Evolutionary conservation across 2,329 filamentous ascomycete species (phyloP), one percentile per base, ranked within the genome.

Genomic region (Claviceps quebecensis): DNA sequence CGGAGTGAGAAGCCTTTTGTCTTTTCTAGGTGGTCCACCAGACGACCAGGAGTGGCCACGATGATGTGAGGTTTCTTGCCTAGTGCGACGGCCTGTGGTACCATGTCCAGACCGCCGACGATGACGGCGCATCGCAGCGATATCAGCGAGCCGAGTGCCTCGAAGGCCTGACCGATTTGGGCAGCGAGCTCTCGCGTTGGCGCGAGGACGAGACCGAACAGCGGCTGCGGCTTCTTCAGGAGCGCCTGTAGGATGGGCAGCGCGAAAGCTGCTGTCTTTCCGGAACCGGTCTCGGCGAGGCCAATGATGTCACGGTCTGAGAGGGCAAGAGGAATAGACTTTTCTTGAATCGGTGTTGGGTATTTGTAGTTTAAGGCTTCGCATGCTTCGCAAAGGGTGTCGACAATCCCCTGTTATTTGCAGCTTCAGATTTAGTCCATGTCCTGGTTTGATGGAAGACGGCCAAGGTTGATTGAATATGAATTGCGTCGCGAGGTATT

Each of bases 21-120:
- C 69, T 95, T 95, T 65, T 97, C 89, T 8, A 97, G 72, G 60
- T 98, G 93, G 61, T 97, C 93, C 4, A 96, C 74, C 22, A 96
- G 72, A 52, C 91, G 81, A 49, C 90, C 91, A 0, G 91, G 91
- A 0, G 91, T 96, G 0, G 91, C 91, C 40, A 97, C 90, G 22
- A 97, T 74, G 23, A 98, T 83, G 62, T 98, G 93, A 7, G 93
- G 93, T 60, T 91, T 91, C 75, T 95, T 96, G n/a, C 86, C 88
- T 0, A 98, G 77, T 0, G 90, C 86, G 56, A 98, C 94, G 1
- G 86, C 70, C 65, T 98, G 93, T 0, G 87, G 79, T 1, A 96
- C 86, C 87, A 96, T 96, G 57, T 97, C 91, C 75, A 97, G 83
- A 44, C 93, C 93, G 60, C 93, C 93, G 1, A 97, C 87, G 44